These are phyloP conservation scores for Diaporthe aspalathi DNA, from an alignment of 2,329 filamentous ascomycete species.

Conservation along the genomic window DNA sequence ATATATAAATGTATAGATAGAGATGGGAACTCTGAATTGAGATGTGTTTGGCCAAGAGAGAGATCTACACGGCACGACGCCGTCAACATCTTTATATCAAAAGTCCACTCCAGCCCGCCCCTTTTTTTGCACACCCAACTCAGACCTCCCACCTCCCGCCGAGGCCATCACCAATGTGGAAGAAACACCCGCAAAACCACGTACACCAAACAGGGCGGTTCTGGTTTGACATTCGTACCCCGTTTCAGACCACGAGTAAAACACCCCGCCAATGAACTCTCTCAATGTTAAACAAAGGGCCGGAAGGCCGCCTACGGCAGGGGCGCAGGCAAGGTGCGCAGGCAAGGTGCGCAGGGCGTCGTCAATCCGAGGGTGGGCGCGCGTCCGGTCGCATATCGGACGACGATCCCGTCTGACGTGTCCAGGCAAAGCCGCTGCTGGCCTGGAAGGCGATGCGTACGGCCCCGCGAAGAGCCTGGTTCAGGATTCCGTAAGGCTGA, in stretches of 20 bases:
- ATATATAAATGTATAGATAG: not conserved
- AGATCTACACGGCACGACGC: not conserved
- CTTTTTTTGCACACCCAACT: not conserved
- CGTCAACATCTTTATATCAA: constrained; percentile 17
- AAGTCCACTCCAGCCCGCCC: not conserved
- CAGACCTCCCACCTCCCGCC: constrained; percentile 1
- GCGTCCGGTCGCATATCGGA: constrained; percentile 10
- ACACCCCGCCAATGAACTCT: constrained; percentile 9
- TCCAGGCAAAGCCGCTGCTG: constrained; percentile 5
- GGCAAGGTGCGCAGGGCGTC: not conserved
- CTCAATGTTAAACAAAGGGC: not conserved
- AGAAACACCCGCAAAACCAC: not conserved
- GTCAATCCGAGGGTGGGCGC: constrained; percentile 17
- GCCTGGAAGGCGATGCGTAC: not conserved
- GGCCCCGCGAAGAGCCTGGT: not conserved
- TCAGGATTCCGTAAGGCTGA: not conserved
- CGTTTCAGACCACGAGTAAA: constrained; percentile 13
- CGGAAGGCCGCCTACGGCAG: constrained; percentile 7
- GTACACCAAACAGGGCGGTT: not conserved
- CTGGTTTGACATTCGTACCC: constrained; percentile 2
- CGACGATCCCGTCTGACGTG: constrained; percentile 20
- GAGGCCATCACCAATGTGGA: constrained; percentile 13
- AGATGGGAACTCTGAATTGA: not conserved
- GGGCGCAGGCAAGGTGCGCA: too few relatives aligned
- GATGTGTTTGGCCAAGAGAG: not conserved